Conservation (phyloP, 2,329 filamentous ascomycete species). For the Xylaria sp. region DNA sequence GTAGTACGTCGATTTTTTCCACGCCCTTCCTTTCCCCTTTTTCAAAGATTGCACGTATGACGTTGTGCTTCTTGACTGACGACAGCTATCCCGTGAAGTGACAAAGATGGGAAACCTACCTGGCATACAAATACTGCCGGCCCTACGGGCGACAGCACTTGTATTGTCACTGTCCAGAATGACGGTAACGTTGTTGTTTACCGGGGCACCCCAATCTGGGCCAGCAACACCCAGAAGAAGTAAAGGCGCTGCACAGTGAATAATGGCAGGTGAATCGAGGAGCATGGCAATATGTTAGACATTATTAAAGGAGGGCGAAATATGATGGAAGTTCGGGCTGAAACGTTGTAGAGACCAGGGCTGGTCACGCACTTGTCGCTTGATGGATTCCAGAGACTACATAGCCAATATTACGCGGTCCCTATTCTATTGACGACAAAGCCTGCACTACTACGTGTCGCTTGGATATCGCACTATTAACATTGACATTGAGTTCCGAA, state of each 20-base stretch:
- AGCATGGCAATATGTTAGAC: background rate
- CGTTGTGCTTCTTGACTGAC: background rate
- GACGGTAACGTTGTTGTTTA: conserved; percentile 44
- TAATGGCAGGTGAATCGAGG: background rate
- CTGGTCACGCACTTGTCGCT: conserved; percentile 5
- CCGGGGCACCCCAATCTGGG: conserved; percentile 42
- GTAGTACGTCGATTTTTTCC: conserved; percentile 37
- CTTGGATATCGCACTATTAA: too few relatives aligned
- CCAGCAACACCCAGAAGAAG: conserved; percentile 36
- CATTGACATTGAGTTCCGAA: too few relatives aligned
- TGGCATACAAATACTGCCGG: conserved; percentile 40
- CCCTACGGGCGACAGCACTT: conserved; percentile 29
- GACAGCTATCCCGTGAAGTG: conserved; percentile 3
- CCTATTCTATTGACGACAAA: too few relatives aligned
- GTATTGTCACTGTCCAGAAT: conserved; percentile 40
- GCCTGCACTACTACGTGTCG: background rate
- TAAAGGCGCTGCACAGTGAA: background rate
- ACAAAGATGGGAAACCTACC: conserved; percentile 25
- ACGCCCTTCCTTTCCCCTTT: background rate
- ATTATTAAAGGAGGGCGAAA: background rate
- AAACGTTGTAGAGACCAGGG: background rate
- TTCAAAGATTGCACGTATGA: background rate
- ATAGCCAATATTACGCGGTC: too few relatives aligned
- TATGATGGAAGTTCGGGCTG: background rate
- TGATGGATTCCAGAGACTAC: too few relatives aligned